phyloP scores from a whole-genome alignment of 495 filamentous ascomycete genomes.

The Xylaria flabelliformis region DNA sequence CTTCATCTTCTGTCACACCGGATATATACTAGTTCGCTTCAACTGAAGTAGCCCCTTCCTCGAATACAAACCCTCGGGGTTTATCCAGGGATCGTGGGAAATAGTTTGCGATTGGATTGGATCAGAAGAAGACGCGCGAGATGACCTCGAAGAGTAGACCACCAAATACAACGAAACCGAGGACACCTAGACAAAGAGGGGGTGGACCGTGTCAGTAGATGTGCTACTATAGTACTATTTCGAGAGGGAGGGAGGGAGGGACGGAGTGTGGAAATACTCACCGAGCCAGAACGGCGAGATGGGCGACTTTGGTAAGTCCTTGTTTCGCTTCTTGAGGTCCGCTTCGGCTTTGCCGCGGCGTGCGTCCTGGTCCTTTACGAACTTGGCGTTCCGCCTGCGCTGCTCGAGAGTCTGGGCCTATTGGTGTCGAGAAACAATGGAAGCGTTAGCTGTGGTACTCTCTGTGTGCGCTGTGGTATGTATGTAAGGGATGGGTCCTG shows the following conservation, averaged over 20 bases:
- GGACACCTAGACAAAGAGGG: slow-evolving; percentile 58
- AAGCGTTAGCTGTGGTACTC: slow-evolving; percentile 9
- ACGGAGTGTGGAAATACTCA: slow-evolving; percentile 54
- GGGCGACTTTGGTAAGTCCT: slow-evolving; percentile 71
- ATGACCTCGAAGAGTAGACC: slow-evolving; percentile 84
- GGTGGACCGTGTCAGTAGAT: slow-evolving; percentile 1
- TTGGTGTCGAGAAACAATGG: neutral
- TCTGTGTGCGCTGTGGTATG: neutral
- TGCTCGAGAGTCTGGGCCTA: slow-evolving; percentile 96
- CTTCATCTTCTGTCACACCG: neutral
- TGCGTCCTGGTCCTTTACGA: slow-evolving; percentile 75
- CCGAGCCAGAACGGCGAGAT: slow-evolving; percentile 83
- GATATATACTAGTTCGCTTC: neutral
- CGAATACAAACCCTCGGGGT: neutral
- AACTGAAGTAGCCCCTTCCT: neutral
- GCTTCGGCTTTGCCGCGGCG: slow-evolving; percentile 83
- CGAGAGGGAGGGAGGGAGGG: neutral
- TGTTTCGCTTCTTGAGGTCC: slow-evolving; percentile 69
- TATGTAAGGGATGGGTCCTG: neutral
- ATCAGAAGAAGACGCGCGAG: slow-evolving; percentile 71
- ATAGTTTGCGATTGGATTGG: neutral
- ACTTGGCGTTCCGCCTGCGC: slow-evolving; percentile 85
- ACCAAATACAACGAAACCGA: slow-evolving; percentile 84
- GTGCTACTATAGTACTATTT: neutral
- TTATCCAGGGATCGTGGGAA: neutral